Conservation (phyloP, 768 basidiomycete genomes). For the Boletus rubescentipes region DNA sequence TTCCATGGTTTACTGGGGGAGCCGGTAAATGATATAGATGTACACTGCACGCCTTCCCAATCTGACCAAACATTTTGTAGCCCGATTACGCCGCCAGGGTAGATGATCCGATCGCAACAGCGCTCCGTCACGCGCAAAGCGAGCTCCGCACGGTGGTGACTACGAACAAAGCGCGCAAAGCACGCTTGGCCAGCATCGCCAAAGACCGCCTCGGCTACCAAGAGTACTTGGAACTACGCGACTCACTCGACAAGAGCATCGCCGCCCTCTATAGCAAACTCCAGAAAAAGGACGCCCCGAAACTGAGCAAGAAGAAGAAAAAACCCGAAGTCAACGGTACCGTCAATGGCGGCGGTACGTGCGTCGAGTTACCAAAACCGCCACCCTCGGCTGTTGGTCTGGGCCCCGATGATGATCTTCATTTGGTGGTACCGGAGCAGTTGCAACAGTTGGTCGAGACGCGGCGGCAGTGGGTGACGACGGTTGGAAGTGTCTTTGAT, state of each 20-base stretch:
- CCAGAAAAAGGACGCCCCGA: conserved; percentile 78
- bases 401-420: conserved; percentile 63
- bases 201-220: conserved; percentile 87
- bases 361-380: conserved; percentile 46
- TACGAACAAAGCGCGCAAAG: conserved; percentile 81
- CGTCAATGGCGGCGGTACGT: conserved; percentile 31
- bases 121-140: conserved; percentile 84
- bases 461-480: conserved; percentile 75
- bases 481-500: conserved; percentile 73
- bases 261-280: conserved; percentile 70
- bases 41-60: conserved; percentile 6
- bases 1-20: conserved; percentile 69
- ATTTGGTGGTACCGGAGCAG: conserved; percentile 62
- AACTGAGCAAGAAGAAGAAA: conserved; percentile 80
- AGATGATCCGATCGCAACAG: conserved; percentile 92
- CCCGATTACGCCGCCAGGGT: conserved; percentile 76
- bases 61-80: conserved; percentile 38
- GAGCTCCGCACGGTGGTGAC: conserved; percentile 75
- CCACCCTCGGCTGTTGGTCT: conserved; percentile 73
- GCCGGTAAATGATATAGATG: conserved; percentile 52
- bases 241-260: conserved; percentile 86
- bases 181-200: conserved; percentile 70
- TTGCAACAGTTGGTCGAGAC: conserved; percentile 72
- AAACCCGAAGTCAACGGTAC: conserved; percentile 33
- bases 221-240: conserved; percentile 84